Evolutionary conservation across 2,329 filamentous ascomycete species (phyloP), one percentile per base, ranked within the genome.

Genomic region (Ascochyta clinopodiicola): DNA sequence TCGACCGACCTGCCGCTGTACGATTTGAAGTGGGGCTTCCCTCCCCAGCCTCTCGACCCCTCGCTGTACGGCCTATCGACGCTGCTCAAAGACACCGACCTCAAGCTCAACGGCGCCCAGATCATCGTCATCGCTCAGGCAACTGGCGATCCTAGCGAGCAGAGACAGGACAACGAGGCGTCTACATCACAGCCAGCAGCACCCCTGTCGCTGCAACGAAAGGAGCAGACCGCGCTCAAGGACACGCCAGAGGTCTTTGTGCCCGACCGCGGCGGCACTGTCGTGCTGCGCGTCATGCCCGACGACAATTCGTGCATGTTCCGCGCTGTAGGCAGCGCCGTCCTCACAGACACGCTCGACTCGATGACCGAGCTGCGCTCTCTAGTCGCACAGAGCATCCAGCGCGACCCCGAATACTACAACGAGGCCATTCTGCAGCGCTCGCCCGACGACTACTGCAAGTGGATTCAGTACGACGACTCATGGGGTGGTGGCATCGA

Each of bases 281-380:
- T 85, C 17, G 89, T 96, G 8, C 84, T 97, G 17, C 88, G 94
- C 13, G 91, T 98, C 45, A 97, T 98, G 94, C 92, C 93, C 4
- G 94, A 97, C 70, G 94, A 98, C 75, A 97, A 97, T 76, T 92
- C 88, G 55, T 98, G 94, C 77, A 87, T 98, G 68, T 98, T 97
- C 76, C 90, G 92, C 25, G 93, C 94, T 0, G 87, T 98, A 42
- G 90, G 91, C 15, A 89, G 88, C 49, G 90, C 90, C 3, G 82
- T 96, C n/a, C 85, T 91, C 44, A 84, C 85, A 29, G 72, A 74
- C 9, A 80, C 81, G 1, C 81, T 89, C 64, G 86, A 88, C 60
- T 81, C 82, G 8, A 89, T 90, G 86, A 85, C 81, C 0, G 88
- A 90, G 66, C 81, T 97, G 17, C 87, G 93, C 51, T 87, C 84